Evolutionary conservation across 495 filamentous ascomycete genomes (phyloP).

Genomic region (Evernia prunastri): DNA sequence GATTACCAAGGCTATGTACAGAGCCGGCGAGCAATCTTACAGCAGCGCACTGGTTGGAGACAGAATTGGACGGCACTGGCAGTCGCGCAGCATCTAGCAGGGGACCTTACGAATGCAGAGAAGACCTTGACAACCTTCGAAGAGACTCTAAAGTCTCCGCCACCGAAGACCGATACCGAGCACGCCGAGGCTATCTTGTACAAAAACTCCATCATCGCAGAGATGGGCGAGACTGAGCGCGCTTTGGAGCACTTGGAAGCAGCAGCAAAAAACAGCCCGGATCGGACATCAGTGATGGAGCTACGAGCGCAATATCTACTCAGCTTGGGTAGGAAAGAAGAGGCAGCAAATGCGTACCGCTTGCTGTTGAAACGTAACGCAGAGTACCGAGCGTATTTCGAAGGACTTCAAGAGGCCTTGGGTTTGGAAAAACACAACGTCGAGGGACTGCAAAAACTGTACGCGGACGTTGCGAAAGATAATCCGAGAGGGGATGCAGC

Average conservation of each 20-base stretch:
- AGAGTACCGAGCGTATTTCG: constrained; percentile 82
- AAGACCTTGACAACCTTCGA: constrained; percentile 87
- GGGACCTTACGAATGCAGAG: constrained; percentile 79
- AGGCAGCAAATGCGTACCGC: constrained; percentile 76
- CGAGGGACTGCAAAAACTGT: constrained; percentile 60
- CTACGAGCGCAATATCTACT: constrained; percentile 78
- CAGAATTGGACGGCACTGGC: constrained; percentile 96
- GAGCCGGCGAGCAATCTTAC: constrained; percentile 76
- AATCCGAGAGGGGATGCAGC: constrained; percentile 79
- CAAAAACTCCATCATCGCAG: constrained; percentile 91
- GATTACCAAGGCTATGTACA: constrained; percentile 92
- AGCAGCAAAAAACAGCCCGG: constrained; percentile 67
- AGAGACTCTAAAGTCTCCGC: constrained; percentile 73
- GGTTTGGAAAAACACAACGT: constrained; percentile 56
- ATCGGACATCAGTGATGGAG: constrained; percentile 86
- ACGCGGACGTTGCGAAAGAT: constrained; percentile 74
- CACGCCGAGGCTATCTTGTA: constrained; percentile 95
- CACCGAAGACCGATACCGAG: constrained; percentile 74
- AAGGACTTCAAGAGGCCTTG: constrained; percentile 62
- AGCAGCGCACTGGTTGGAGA: constrained; percentile 66
- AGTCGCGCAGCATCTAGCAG: constrained; percentile 82
- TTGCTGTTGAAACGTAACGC: constrained; percentile 77
- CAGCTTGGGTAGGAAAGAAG: constrained; percentile 66
- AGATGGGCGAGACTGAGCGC: constrained; percentile 67
- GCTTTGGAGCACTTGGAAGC: constrained; percentile 83